phyloP scores from a whole-genome alignment of 768 basidiomycete genomes.

The Kwoniella shandongensis region DNA sequence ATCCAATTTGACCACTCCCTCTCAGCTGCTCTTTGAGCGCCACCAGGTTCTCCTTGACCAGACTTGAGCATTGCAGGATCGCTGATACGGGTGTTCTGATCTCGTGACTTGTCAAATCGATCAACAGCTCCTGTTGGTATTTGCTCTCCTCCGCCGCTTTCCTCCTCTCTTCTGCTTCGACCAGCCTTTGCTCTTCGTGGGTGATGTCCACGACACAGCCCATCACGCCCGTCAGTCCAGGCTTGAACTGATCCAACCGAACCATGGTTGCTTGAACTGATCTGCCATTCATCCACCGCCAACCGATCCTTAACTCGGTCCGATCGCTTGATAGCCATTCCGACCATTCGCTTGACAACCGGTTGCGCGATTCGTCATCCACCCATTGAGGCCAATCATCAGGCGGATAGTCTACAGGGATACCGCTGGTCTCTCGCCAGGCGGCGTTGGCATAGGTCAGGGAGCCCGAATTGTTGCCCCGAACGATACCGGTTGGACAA shows the following conservation, averaged over 20 bases:
- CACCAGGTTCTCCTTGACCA: slow-evolving; percentile 46
- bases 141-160: slow-evolving; percentile 47
- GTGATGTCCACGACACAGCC: slow-evolving; percentile 47
- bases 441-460: slow-evolving; percentile 38
- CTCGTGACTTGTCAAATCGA: slow-evolving; percentile 53
- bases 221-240: slow-evolving; percentile 35
- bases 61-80: slow-evolving; percentile 50
- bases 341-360: slow-evolving; percentile 22
- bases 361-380: slow-evolving; percentile 19
- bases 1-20: slow-evolving; percentile 19
- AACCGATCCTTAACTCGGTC: slow-evolving; percentile 29
- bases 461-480: slow-evolving; percentile 24
- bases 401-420: slow-evolving; percentile 18
- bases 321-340: slow-evolving; percentile 17
- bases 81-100: slow-evolving; percentile 53
- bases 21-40: slow-evolving; percentile 37
- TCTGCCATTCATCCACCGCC: slow-evolving; percentile 43
- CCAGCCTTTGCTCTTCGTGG: slow-evolving; percentile 40
- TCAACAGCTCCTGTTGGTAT: slow-evolving; percentile 52
- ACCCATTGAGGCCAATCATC: slow-evolving; percentile 33
- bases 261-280: slow-evolving; percentile 37
- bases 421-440: slow-evolving; percentile 28
- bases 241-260: slow-evolving; percentile 33
- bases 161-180: slow-evolving; percentile 40
- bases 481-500: slow-evolving; percentile 48